Base-by-base conservation (phyloP, 225 moss, liverwort and hornwort genomes). In the Rhytidiadelphus loreus region DNA sequence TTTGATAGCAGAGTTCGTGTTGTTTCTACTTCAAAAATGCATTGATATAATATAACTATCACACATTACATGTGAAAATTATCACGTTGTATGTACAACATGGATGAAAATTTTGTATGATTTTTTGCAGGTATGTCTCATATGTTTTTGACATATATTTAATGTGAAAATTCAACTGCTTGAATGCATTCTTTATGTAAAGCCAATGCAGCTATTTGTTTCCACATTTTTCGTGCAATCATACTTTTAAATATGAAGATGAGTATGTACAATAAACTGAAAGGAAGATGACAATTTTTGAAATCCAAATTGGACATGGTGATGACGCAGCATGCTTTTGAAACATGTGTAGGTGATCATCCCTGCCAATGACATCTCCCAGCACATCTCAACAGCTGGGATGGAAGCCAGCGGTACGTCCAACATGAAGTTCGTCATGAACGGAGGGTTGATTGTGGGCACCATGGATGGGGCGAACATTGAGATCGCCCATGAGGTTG, bases 371-470 rank as follows among this genome's bases (percentile, higher is more conserved):
- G 95, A 96, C 81, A 88, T 96, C 80, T 96, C 96, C 44, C 95
- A 96, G 56, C 96, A 96, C 86, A 96, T 96, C 62, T 94, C 94
- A 56, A 95, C 95, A 59, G 96, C 96, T 48, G 96, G 96, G 80
- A 95, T 95, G 96, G 95, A 95, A 89, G 96, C 96, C 50, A 96
- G 96, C 77, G 96, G 96, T 74, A 95, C 96, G n/a, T 93, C 93
- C 64, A 96, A 96, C 87, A 96, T 96, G 95, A 96, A 96, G 88
- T 96, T 96, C 71, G 95, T 94, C 71, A 93, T 96, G 70, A 95
- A 96, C 82, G 96, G 95, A 55, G 94, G 96, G 50, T 89, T 96
- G 88, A 95, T 96, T 62, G 92, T 96, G 63, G 96, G 96, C 71
- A 96, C 96, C 77, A 92, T 96, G 65, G 96, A 96, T 64, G 96